Evolutionary conservation across 208 protist genomes (phyloP).

Genomic region (Tetramitus jugosus): DNA sequence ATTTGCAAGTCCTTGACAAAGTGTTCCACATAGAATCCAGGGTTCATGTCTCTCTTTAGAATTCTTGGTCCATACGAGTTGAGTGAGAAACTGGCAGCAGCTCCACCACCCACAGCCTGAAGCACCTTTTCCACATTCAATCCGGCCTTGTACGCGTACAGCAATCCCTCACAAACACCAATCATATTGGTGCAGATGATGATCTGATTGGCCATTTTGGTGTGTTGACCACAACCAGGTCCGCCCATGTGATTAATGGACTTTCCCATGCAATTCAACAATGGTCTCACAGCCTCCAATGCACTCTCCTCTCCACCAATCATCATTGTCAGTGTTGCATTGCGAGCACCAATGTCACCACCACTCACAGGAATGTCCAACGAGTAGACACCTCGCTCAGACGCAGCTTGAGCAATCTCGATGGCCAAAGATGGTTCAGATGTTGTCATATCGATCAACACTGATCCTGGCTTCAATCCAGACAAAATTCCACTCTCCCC

Average conservation of each 20-base stretch:
- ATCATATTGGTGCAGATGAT: conserved; percentile 80
- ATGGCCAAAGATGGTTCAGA: conserved; percentile 76
- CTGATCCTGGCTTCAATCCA: conserved; percentile 54
- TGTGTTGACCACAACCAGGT: conserved; percentile 79
- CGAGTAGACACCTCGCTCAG: conserved; percentile 55
- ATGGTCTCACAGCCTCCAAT: conserved; percentile 54
- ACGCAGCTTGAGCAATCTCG: conserved; percentile 62
- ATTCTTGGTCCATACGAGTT: conserved; percentile 77
- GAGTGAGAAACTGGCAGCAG: conserved; percentile 81
- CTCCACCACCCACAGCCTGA: conserved; percentile 41
- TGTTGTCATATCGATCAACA: conserved; percentile 89
- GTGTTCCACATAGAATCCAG: conserved; percentile 84
- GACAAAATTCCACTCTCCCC: conserved; percentile 59
- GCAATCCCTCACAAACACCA: conserved; percentile 69
- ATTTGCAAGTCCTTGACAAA: conserved; percentile 87
- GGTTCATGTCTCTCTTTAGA: conserved; percentile 76
- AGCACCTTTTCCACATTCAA: conserved; percentile 17
- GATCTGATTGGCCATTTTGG: conserved; percentile 90
- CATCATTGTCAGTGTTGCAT: conserved; percentile 86
- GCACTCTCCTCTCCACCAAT: conserved; percentile 72
- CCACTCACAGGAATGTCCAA: conserved; percentile 84
- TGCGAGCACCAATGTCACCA: conserved; percentile 77
- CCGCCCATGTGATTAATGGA: conserved; percentile 69
- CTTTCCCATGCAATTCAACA: conserved; percentile 67
- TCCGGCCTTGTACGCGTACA: conserved; percentile 16